A percentile compares a stretch with the other conserved stretches of the same genome.
Conservation (phyloP, 2,329 filamentous ascomycete genomes). For the Tolypocladium tundrense region DNA sequence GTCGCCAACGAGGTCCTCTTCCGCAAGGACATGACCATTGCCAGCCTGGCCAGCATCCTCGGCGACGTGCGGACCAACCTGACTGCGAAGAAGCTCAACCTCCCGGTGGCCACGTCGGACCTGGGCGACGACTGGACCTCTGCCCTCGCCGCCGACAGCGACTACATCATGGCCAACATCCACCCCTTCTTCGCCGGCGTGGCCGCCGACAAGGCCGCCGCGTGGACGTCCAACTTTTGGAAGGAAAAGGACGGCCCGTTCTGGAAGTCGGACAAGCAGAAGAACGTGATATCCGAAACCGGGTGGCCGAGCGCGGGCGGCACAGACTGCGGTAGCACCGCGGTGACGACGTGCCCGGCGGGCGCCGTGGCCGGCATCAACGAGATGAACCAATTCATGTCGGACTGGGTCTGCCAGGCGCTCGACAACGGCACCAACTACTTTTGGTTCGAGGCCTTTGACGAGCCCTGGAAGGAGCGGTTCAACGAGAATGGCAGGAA, state of each 20-base stretch:
- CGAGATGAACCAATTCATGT: slow-evolving; percentile 79
- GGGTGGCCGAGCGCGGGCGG: slow-evolving; percentile 85
- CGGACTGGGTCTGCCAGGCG: slow-evolving; percentile 72
- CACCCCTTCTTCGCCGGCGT: slow-evolving; percentile 92
- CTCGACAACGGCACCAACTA: slow-evolving; percentile 79
- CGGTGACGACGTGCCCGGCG: slow-evolving; percentile 28
- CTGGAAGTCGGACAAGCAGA: slow-evolving; percentile 49
- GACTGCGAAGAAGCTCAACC: slow-evolving; percentile 50
- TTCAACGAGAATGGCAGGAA: slow-evolving; percentile 60
- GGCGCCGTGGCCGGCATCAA: slow-evolving; percentile 69
- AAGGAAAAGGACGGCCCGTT: slow-evolving; percentile 53
- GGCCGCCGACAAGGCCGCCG: slow-evolving; percentile 53
- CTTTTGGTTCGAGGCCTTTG: slow-evolving; percentile 96
- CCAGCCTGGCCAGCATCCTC: slow-evolving; percentile 54
- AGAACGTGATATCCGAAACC: slow-evolving; percentile 80
- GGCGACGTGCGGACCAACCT: slow-evolving; percentile 62
- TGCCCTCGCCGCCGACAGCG: slow-evolving; percentile 57
- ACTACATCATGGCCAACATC: slow-evolving; percentile 92
- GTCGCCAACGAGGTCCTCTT: slow-evolving; percentile 73
- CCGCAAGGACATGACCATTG: slow-evolving; percentile 61
- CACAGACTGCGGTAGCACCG: slow-evolving; percentile 55
- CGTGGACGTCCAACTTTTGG: slow-evolving; percentile 83
- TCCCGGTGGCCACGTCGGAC: slow-evolving; percentile 81
- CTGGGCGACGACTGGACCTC: slow-evolving; percentile 79
- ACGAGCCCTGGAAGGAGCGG: slow-evolving; percentile 84